Base-by-base conservation (phyloP, 1,284 basidiomycete genomes). In the Cutaneotrichosporon cyanovorans region DNA sequence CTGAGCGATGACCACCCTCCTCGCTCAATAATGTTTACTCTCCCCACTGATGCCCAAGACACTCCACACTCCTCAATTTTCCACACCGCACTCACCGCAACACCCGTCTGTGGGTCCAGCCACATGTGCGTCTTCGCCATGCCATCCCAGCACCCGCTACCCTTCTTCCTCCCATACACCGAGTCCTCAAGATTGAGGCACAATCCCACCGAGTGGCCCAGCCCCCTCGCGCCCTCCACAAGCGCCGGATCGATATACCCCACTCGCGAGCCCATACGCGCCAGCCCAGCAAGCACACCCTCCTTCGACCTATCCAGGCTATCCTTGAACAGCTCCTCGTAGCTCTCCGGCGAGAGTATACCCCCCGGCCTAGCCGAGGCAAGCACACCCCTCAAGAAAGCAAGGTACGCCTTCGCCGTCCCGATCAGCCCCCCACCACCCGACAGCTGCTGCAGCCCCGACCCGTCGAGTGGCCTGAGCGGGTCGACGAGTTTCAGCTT, bases 401-500 rank as follows among this genome's bases (percentile, higher is more conserved):
- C 38, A 11, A 67, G 55, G 44, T 65, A 67, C 25, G 62, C 62
- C 31, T 39, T 48, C 0, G 57, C 45, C 0, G 61, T 66, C 12
- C 65, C 65, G 45, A 56, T 58, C 23, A 67, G 43, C 2, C 66
- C 66, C 14, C 48, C 65, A 21, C 65, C 66, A 15, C 66, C 66
- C 9, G 45, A 34, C 20, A 59, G 50, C 32, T 57, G 39, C 5
- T 16, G 19, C 15, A 8, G 9, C 36, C 19, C 20, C 19, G 5
- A 4, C 19, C 18, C 21, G 33, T 47, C 34, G 19, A 52, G 43
- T 10, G 39, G 28, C 6, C 43, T 42, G 18, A 39, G 30, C 20
- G 34, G 19, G 7, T 32, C 16, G 6, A 14, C 19, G 22, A 32
- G 40, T 18, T 16, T 23, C 22, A 46, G 46, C 20, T 44, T 18